A percentile compares a stretch with the other conserved stretches of the same genome.
These are phyloP conservation scores for Parmelia sp. DNA, from an alignment of 495 filamentous ascomycete genomes.

Conservation along the genomic window DNA sequence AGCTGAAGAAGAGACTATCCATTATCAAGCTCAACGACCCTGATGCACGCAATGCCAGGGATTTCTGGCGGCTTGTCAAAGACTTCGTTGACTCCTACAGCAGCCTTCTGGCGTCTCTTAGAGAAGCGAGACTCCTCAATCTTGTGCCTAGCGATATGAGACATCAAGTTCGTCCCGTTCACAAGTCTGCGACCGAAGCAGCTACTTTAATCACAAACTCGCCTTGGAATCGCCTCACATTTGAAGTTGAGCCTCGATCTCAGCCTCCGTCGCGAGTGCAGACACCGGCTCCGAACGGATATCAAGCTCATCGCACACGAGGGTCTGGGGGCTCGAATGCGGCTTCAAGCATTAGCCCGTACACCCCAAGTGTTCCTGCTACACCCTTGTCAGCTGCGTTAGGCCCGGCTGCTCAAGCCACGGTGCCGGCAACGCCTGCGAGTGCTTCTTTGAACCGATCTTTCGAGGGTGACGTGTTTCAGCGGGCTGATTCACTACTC, in stretches of 20 bases:
- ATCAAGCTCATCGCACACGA: constrained; percentile 18
- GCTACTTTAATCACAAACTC: constrained; percentile 66
- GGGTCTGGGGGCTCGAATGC: constrained; percentile 31
- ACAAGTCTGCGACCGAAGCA: constrained; percentile 68
- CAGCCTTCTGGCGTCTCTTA: constrained; percentile 64
- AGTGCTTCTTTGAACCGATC: constrained; percentile 59
- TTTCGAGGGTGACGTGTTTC: constrained; percentile 66
- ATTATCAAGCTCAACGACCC: constrained; percentile 79
- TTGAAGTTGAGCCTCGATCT: constrained; percentile 26
- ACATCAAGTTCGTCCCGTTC: constrained; percentile 65
- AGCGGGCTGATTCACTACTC: constrained; percentile 64
- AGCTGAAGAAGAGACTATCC: constrained; percentile 63
- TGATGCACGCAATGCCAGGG: constrained; percentile 60
- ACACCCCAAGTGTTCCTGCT: constrained; percentile 43
- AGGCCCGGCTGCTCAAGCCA: constrained; percentile 82
- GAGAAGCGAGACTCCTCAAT: constrained; percentile 57
- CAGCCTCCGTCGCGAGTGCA: constrained; percentile 12
- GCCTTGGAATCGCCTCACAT: constrained; percentile 59
- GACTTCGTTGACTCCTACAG: constrained; percentile 70
- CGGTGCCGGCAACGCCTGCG: constrained; percentile 63
- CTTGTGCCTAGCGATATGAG: constrained; percentile 62
- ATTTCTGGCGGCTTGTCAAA: constrained; percentile 79
- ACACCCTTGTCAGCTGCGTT: constrained; percentile 79
- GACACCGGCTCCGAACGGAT: constrained; percentile 14
- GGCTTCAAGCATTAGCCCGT: constrained; percentile 31